Evolutionary conservation across 495 filamentous ascomycete genomes (phyloP).

Genomic region (Clohesyomyces aquaticus): DNA sequence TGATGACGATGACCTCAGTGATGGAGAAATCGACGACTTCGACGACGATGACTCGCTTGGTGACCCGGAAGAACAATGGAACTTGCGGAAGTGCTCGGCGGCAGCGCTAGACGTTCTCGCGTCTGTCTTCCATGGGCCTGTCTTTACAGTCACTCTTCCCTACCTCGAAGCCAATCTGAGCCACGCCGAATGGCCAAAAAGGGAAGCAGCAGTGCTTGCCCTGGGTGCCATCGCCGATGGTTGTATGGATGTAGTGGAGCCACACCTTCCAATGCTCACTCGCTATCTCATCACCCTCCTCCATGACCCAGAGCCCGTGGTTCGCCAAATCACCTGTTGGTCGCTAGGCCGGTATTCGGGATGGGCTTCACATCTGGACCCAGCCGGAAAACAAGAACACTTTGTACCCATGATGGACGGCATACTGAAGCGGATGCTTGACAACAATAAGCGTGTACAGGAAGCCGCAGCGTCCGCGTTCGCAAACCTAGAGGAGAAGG

Average conservation of each 20-base stretch:
- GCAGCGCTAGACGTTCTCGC: constrained; percentile 94
- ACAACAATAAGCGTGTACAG: constrained; percentile 96
- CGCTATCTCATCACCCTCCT: constrained; percentile 88
- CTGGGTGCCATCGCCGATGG: constrained; percentile 94
- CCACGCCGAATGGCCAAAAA: constrained; percentile 86
- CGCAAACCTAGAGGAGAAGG: constrained; percentile 93
- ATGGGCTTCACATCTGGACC: constrained; percentile 81
- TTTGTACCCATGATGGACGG: constrained; percentile 99
- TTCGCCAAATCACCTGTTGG: constrained; percentile 98
- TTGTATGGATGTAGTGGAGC: constrained; percentile 85
- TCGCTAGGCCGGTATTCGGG: constrained; percentile 90
- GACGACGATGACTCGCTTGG: constrained; percentile 71
- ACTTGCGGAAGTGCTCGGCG: constrained; percentile 94
- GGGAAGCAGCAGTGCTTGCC: constrained; percentile 93
- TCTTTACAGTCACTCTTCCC: constrained; percentile 89
- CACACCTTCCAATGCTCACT: constrained; percentile 87
- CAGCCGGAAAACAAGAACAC: constrained; percentile 69
- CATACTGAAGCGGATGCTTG: constrained; percentile 89
- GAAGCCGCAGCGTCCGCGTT: constrained; percentile 96
- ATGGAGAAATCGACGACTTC: constrained; percentile 84
- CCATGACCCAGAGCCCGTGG: constrained; percentile 84
- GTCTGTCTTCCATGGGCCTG: constrained; percentile 80
- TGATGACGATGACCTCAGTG: constrained; percentile 68
- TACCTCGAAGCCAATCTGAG: constrained; percentile 89
- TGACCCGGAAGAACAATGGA: constrained; percentile 93